These are phyloP conservation scores for Nicotiana rustica DNA, from an alignment of 305 asterid species.

Conservation along the genomic window DNA sequence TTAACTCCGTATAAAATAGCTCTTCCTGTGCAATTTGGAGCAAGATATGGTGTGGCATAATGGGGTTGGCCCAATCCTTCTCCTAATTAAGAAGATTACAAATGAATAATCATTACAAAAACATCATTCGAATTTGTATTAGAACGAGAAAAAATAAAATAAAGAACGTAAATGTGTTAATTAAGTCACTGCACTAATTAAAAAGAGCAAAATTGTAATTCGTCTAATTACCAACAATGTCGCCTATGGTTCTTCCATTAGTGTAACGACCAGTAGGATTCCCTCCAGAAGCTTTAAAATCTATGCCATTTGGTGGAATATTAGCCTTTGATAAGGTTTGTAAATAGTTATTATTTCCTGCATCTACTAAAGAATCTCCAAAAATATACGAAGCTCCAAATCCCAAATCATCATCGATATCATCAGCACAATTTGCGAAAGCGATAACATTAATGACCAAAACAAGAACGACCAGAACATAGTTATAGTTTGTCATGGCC, in stretches of 20 bases:
- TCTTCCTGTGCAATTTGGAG: slow-evolving; percentile 85
- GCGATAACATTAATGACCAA: slow-evolving; percentile 37
- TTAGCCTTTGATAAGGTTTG: slow-evolving; percentile 78
- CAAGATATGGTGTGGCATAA: slow-evolving; percentile 80
- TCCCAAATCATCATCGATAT: slow-evolving; percentile 50
- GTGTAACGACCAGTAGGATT: slow-evolving; percentile 84
- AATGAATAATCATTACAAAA: neutral
- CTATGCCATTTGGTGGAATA: slow-evolving; percentile 79
- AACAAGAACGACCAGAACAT: slow-evolving; percentile 31
- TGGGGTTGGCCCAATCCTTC: slow-evolving; percentile 78
- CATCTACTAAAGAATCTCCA: slow-evolving; percentile 93
- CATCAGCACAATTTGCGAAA: slow-evolving; percentile 43
- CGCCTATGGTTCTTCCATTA: slow-evolving; percentile 89
- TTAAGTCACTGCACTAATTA: neutral
- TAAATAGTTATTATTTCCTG: slow-evolving; percentile 85
- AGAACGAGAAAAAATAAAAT: neutral
- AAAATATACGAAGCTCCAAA: slow-evolving; percentile 83
- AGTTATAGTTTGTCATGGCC: neutral
- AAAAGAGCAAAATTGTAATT: neutral
- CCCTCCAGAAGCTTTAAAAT: slow-evolving; percentile 81
- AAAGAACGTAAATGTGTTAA: neutral
- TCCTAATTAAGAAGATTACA: slow-evolving; percentile 44
- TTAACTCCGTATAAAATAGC: slow-evolving; percentile 72
- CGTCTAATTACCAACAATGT: slow-evolving; percentile 65
- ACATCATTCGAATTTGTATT: neutral